phyloP scores from a whole-genome alignment of 2,329 filamentous ascomycete genomes.

The Fusarium nanum region DNA sequence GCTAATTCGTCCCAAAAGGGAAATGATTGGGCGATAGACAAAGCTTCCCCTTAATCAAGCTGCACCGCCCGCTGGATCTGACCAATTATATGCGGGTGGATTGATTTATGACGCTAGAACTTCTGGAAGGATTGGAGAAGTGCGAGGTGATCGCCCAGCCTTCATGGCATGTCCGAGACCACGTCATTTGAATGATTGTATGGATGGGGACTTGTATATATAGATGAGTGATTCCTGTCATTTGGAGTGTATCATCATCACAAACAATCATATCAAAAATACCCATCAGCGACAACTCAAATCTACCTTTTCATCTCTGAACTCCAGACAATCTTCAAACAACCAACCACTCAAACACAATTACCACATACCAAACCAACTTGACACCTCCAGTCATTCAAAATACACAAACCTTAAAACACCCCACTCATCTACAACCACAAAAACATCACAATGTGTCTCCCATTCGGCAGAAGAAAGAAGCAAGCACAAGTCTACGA shows the following conservation, averaged over 20 bases:
- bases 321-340: too few relatives aligned
- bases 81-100: background rate
- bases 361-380: too few relatives aligned
- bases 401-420: too few relatives aligned
- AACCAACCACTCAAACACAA: background rate
- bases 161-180: background rate
- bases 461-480: background rate
- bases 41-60: background rate
- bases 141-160: background rate
- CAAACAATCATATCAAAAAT: background rate
- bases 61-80: background rate
- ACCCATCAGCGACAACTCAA: background rate
- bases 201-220: background rate
- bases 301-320: fast-evolving
- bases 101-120: background rate
- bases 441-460: background rate
- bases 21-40: background rate
- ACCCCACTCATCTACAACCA: background rate
- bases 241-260: background rate
- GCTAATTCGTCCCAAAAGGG: background rate
- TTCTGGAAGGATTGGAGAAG: background rate
- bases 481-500: background rate
- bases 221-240: background rate
- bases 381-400: background rate
- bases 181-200: background rate